These are phyloP conservation scores for Sanghuangporus weigelae DNA, from an alignment of 1,284 basidiomycete species.

Conservation along the genomic window DNA sequence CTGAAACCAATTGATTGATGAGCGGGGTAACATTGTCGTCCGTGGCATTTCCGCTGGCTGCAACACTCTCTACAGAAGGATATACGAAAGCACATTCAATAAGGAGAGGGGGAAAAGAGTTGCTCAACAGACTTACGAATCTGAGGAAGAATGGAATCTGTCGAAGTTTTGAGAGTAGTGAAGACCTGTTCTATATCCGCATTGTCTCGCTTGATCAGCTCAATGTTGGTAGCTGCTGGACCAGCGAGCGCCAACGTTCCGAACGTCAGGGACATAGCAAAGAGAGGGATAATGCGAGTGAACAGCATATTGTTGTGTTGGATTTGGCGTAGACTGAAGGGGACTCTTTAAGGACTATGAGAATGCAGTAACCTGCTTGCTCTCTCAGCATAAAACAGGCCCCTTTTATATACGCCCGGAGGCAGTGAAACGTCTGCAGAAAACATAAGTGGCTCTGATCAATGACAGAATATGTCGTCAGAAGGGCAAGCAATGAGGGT, in stretches of 20 bases:
- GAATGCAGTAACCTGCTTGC: not conserved
- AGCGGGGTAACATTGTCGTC: conserved; percentile 11
- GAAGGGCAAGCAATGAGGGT: not conserved
- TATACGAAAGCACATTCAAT: not conserved
- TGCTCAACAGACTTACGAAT: conserved; percentile 8
- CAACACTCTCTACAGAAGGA: not conserved
- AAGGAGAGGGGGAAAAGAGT: not conserved
- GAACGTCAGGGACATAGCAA: conserved; percentile 8
- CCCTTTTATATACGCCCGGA: not conserved
- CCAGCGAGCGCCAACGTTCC: conserved; percentile 9
- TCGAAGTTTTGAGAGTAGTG: conserved; percentile 9
- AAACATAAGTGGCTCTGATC: not conserved
- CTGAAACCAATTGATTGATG: conserved; percentile 10
- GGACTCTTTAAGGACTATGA: not conserved
- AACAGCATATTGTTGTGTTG: conserved; percentile 9
- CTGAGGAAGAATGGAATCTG: conserved; percentile 7
- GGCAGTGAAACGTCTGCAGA: not conserved
- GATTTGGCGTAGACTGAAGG: not conserved
- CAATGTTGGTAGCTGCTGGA: not conserved
- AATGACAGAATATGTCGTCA: conserved; percentile 2
- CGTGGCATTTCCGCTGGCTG: conserved; percentile 3
- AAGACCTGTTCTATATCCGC: conserved; percentile 8
- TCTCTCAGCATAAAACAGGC: not conserved
- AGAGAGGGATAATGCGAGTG: conserved; percentile 10
- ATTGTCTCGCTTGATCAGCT: conserved; percentile 6